Evolutionary conservation across 208 protist genomes (phyloP).

Genomic region (Leishmania amazonensis): DNA sequence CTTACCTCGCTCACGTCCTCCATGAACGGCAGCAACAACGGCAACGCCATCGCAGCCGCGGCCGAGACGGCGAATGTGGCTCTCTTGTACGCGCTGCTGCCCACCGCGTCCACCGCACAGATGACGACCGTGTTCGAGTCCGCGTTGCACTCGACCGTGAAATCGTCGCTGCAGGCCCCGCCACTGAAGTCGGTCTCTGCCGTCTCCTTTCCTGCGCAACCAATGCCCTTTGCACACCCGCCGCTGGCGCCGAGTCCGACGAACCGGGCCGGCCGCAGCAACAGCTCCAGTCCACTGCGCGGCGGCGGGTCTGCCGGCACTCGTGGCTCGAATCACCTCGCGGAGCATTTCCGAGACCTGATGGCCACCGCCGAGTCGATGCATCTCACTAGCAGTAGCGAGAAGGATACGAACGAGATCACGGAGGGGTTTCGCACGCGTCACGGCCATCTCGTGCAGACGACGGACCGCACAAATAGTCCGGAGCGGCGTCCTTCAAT

Average conservation of each 20-base stretch:
- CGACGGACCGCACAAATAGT: not conserved
- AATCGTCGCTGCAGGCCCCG: constrained; percentile 16
- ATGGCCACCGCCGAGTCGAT: constrained; percentile 33
- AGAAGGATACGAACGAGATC: constrained; percentile 1
- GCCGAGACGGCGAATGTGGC: constrained; percentile 45
- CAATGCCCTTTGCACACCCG: constrained; percentile 19
- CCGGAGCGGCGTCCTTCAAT: not conserved
- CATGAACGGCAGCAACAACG: not conserved
- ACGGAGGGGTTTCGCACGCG: constrained; percentile 5
- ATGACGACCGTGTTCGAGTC: constrained; percentile 65
- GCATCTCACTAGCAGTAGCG: constrained; percentile 19
- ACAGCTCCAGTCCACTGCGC: constrained; percentile 22
- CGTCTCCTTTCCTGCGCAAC: not conserved
- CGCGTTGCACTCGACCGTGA: constrained; percentile 32
- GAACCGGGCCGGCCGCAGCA: constrained; percentile 17
- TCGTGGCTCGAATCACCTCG: constrained; percentile 20
- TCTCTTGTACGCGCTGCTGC: constrained; percentile 66
- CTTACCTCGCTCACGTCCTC: not conserved
- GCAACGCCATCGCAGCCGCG: constrained; percentile 7
- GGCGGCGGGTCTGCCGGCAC: constrained; percentile 9
- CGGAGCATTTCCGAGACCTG: constrained; percentile 37
- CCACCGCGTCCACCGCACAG: constrained; percentile 50
- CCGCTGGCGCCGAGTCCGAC: constrained; percentile 22
- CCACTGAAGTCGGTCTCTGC: not conserved
- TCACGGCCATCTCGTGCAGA: not conserved